Evolutionary conservation across 78 protist species (phyloP), one percentile per base, ranked within the genome.

Genomic region (Dictyostelium capitatum): DNA sequence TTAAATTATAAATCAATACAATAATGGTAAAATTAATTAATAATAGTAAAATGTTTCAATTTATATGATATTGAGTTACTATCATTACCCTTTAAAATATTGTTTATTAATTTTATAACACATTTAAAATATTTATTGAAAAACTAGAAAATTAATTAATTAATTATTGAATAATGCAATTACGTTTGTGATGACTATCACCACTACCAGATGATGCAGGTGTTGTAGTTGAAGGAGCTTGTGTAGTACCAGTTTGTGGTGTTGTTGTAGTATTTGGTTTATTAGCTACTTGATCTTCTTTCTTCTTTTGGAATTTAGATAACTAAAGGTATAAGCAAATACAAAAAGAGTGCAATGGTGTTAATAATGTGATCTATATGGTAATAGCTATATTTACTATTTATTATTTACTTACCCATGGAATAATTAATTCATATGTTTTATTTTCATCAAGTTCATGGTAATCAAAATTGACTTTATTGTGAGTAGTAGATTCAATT

Each of bases 371-470:
- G 43, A n/a, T n/a, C n/a, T 37, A 37, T 37, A 37, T 37, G 43
- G 2, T 37, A 37, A 37, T 37, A n/a, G n/a, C n/a, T 37, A 37
- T 37, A 3, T 3, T 37, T 37, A 37, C 43, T 37, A 37, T 37
- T 37, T 37, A 37, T 3, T 37, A 37, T 37, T 37, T 37, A 37
- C 43, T 28, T 67, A 67, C 75, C 75, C 75, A 67, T 30, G 75
- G 75, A 15, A 67, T 67, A 32, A 67, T 32, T 32, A 67, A 67
- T 67, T 67, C 75, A 67, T 67, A 67, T 12, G 41, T 25, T 67
- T 67, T 67, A 15, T 25, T 67, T 67, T 67, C 75, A 67, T 67
- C 75, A 20, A 67, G 15, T 32, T 67, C 75, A 32, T 67, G 4
- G 19, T 32, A 67, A 12, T 67, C 75, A 6, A 67, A 12, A 67